phyloP scores from a whole-genome alignment of 148 eudicot species.

The Amaranthus cruentus region DNA sequence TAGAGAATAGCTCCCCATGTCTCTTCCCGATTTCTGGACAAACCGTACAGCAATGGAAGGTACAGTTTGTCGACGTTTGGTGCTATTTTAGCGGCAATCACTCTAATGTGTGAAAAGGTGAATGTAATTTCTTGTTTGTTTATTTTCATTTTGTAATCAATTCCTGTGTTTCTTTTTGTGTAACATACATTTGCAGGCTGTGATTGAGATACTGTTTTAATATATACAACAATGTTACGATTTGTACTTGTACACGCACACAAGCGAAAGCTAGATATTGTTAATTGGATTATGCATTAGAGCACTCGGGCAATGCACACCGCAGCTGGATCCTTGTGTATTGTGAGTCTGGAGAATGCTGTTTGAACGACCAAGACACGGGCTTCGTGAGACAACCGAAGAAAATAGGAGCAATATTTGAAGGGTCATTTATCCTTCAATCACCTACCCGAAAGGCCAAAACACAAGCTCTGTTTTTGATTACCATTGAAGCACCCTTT shows the following conservation, averaged over 20 bases:
- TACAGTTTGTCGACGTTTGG: not conserved
- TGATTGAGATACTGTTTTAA: not conserved
- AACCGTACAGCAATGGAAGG: not conserved
- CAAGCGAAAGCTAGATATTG: no score
- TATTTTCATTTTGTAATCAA: not conserved
- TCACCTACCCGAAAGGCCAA: no score
- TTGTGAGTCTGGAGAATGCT: no score
- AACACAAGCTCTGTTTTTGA: no score
- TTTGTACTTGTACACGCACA: not conserved
- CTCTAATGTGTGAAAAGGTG: not conserved
- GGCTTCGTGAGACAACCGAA: no score
- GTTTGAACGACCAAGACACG: no score
- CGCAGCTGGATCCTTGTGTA: no score
- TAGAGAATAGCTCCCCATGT: not conserved
- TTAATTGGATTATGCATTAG: no score
- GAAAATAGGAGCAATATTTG: no score
- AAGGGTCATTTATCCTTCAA: no score
- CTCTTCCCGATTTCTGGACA: not conserved
- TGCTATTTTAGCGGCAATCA: not conserved
- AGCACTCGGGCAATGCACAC: no score
- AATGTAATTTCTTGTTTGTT: not conserved
- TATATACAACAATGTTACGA: not conserved
- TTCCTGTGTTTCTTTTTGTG: conserved; percentile 4
- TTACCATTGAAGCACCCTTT: no score
- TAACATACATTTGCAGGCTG: conserved; percentile 2